Conservation (phyloP, 2,329 filamentous ascomycete species). For the Sporothrix pallida region DNA sequence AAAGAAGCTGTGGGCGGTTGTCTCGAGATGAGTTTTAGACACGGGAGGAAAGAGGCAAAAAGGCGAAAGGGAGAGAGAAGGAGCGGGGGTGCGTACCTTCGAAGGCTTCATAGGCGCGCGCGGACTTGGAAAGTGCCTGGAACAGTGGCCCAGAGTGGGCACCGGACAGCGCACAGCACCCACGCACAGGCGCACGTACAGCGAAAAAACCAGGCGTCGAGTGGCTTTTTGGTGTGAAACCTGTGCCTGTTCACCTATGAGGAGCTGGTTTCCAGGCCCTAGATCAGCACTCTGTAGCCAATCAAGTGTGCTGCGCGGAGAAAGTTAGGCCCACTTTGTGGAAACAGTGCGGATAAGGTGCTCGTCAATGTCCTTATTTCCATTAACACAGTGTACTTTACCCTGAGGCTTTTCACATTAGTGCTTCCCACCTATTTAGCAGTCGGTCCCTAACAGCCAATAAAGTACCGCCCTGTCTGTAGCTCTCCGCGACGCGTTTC, state of each 20-base stretch:
- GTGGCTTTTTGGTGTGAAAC: conserved; percentile 16
- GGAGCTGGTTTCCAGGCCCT: neutral
- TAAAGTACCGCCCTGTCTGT: neutral
- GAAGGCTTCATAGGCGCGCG: neutral
- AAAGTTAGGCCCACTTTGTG: neutral
- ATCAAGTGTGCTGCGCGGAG: neutral
- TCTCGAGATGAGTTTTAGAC: conserved; percentile 42
- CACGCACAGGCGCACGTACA: conserved; percentile 6
- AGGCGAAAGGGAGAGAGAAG: neutral
- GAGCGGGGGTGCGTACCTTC: neutral
- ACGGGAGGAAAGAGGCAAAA: conserved; percentile 29
- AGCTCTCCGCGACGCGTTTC: conserved; percentile 28
- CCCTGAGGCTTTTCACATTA: neutral
- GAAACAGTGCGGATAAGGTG: neutral
- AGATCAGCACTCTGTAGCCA: neutral
- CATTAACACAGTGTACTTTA: neutral
- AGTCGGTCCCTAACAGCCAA: neutral
- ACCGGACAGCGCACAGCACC: conserved; percentile 15
- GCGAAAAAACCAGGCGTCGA: conserved; percentile 2
- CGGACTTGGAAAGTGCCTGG: neutral
- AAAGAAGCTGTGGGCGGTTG: conserved; percentile 35
- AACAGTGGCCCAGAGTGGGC: conserved; percentile 10
- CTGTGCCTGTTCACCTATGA: neutral
- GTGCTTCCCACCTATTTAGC: neutral
- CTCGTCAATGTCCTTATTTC: neutral